Evolutionary conservation across 495 filamentous ascomycete genomes (phyloP).

Genomic region (Trichoderma reesei): DNA sequence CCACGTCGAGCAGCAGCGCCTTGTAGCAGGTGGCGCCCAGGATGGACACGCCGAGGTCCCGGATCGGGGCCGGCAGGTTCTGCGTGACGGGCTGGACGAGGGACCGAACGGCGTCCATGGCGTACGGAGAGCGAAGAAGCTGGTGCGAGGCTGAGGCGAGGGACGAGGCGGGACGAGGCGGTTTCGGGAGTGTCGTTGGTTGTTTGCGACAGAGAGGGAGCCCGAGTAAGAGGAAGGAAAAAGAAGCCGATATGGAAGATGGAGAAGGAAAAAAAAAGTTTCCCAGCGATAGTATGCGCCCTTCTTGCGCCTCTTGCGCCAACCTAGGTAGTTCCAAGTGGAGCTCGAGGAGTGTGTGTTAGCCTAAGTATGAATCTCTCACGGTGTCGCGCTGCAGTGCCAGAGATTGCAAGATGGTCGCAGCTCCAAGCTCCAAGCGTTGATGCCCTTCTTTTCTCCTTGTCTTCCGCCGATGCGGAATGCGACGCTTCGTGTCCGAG

Average conservation of each 20-base stretch:
- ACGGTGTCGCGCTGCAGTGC: neutral
- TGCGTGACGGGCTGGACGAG: constrained; percentile 69
- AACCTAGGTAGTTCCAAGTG: neutral
- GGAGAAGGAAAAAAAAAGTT: too few species aligned
- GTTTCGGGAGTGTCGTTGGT: neutral
- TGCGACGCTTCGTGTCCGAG: neutral
- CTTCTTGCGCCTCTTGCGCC: neutral
- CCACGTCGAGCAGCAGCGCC: constrained; percentile 68
- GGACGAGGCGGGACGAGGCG: neutral
- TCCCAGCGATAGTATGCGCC: neutral
- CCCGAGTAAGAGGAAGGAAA: neutral
- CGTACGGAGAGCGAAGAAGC: too few species aligned
- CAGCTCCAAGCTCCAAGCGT: neutral
- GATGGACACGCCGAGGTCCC: constrained; percentile 63
- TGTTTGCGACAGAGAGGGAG: neutral
- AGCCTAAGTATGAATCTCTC: neutral
- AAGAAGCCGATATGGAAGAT: too few species aligned
- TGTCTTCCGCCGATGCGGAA: neutral
- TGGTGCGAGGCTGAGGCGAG: neutral
- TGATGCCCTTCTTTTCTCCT: neutral
- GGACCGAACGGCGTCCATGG: constrained; percentile 48
- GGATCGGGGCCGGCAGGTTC: constrained; percentile 68
- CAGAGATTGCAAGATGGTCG: neutral
- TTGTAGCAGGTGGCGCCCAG: constrained; percentile 79
- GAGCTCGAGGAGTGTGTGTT: neutral